These are phyloP conservation scores for Sphaerulina musiva DNA, from an alignment of 2,329 filamentous ascomycete species.

Conservation along the genomic window DNA sequence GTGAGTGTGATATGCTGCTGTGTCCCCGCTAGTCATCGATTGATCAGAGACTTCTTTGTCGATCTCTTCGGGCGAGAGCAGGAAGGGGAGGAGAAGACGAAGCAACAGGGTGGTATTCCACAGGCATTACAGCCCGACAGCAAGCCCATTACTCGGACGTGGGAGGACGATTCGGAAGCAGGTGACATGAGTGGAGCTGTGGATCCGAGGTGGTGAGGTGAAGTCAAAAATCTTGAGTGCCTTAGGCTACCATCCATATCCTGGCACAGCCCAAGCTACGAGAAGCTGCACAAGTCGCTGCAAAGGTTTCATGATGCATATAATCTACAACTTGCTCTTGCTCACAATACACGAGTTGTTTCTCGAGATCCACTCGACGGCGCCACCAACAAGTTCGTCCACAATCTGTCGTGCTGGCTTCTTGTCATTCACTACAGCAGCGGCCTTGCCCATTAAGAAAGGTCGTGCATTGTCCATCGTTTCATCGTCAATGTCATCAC, in stretches of 20 bases:
- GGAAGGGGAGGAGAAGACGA: background rate
- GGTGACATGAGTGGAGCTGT: background rate
- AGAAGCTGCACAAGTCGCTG: too few species aligned
- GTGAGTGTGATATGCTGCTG: conserved; percentile 5
- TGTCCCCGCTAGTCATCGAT: conserved; percentile 1
- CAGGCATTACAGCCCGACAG: too few species aligned
- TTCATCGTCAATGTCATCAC: conserved; percentile 63
- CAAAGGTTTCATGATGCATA: too few species aligned
- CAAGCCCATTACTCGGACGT: too few species aligned
- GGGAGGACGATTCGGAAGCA: background rate
- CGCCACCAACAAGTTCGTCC: conserved; percentile 86
- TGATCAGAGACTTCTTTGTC: conserved; percentile 3
- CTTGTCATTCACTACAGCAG: conserved; percentile 87
- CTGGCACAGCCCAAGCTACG: too few species aligned
- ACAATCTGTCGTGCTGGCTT: conserved; percentile 87
- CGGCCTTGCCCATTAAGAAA: conserved; percentile 93
- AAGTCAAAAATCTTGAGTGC: too few species aligned
- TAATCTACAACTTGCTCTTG: conserved; percentile 34
- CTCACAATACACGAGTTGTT: conserved; percentile 27
- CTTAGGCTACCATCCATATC: too few species aligned
- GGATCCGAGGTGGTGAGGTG: conserved; percentile 3
- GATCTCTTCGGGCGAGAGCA: background rate
- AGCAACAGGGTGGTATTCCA: background rate
- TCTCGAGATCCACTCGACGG: conserved; percentile 37
- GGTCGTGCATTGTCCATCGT: conserved; percentile 85